These are phyloP conservation scores for Colletotrichum gigasporum DNA, from an alignment of 2,329 filamentous ascomycete genomes.

Conservation along the genomic window DNA sequence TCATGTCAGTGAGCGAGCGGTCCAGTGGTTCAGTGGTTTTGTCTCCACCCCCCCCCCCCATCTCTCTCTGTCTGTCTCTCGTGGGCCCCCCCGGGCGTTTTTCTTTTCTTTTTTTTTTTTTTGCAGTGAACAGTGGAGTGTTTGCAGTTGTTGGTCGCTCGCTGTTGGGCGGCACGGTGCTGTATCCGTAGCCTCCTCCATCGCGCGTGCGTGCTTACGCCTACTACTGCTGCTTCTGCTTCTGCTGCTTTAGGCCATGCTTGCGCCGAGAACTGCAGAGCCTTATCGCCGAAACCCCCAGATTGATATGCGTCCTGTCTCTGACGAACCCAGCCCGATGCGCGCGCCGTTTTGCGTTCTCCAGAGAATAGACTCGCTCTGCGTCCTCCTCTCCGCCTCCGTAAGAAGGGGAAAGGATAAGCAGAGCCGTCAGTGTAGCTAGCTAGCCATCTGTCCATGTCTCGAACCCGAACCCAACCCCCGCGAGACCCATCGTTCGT, in stretches of 20 bases:
- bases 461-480: constrained; percentile 1
- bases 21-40: no score
- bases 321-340: not conserved
- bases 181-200: no score
- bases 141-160: constrained; percentile 6
- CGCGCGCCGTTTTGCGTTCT: not conserved
- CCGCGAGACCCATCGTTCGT: not conserved
- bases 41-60: no score
- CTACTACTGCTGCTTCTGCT: not conserved
- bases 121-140: no score
- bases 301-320: not conserved
- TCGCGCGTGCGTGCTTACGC: no score
- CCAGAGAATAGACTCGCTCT: not conserved
- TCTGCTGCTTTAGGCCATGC: not conserved
- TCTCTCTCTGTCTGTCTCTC: no score
- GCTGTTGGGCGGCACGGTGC: no score
- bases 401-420: not conserved
- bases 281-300: not conserved
- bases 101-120: no score
- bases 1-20: no score
- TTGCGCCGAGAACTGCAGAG: not conserved
- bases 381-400: constrained; percentile 1
- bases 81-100: no score
- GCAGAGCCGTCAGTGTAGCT: not conserved
- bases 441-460: not conserved